These are phyloP conservation scores for Schizosaccharomyces pombe DNA, from an alignment of 805 yeast genomes.

Conservation along the genomic window ASM294v3 CU329670.1:290001-290500, in stretches of 20 bases:
- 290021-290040: too few relatives aligned
- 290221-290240: constrained; percentile 60
- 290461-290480: background rate
- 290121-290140: background rate
- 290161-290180: background rate
- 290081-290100: too few relatives aligned
- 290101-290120: too few relatives aligned
- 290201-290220: constrained; percentile 82
- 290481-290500: constrained; percentile 37
- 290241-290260: constrained; percentile 49
- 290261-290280: constrained; percentile 70
- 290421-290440: constrained; percentile 70
- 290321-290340: constrained; percentile 61
- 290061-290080: too few relatives aligned
- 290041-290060: too few relatives aligned
- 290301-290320: constrained; percentile 87
- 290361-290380: constrained; percentile 65
- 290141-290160: background rate
- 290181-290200: constrained; percentile 21
- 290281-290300: constrained; percentile 93
- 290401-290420: constrained; percentile 79
- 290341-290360: constrained; percentile 83
- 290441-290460: background rate
- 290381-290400: constrained; percentile 56
- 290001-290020: too few relatives aligned